A percentile compares a stretch with the other conserved stretches of the same genome.
These are phyloP conservation scores for Grigorovia yakushimaensis DNA, from an alignment of 805 yeast genomes.

Conservation along the genomic window DNA sequence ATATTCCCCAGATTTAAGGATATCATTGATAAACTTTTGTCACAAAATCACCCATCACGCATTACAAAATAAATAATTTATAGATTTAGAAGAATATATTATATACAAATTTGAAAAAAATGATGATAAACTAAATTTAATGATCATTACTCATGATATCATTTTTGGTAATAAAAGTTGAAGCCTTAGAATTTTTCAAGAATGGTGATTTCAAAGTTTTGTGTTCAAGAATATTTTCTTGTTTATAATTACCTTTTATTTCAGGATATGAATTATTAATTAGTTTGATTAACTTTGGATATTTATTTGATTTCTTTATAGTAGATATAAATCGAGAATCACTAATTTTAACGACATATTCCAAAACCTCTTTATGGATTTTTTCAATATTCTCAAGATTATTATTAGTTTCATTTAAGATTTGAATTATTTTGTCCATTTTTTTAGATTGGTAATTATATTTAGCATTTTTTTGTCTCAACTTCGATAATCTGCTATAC, in stretches of 20 bases:
- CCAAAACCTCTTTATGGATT: slow-evolving; percentile 4
- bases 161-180: not conserved
- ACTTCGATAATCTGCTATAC: slow-evolving; percentile 9
- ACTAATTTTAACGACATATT: slow-evolving; percentile 6
- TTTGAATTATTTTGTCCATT: slow-evolving; percentile 6
- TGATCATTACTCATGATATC: not conserved
- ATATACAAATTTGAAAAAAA: not conserved
- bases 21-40: slow-evolving; percentile 34
- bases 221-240: not conserved
- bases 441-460: slow-evolving; percentile 6
- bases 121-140: not conserved
- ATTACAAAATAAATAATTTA: not conserved
- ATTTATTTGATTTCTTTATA: not conserved
- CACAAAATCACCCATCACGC: slow-evolving; percentile 18
- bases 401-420: slow-evolving; percentile 5
- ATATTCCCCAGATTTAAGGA: slow-evolving; percentile 34
- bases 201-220: not conserved
- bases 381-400: slow-evolving; percentile 7
- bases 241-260: not conserved
- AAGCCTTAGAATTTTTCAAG: not conserved
- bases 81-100: not conserved
- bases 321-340: not conserved
- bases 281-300: not conserved
- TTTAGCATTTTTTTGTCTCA: slow-evolving; percentile 9
- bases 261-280: not conserved